Evolutionary conservation across 371 early-diverging fungal species (phyloP).

Genomic region (Nematocida ironsii): DNA sequence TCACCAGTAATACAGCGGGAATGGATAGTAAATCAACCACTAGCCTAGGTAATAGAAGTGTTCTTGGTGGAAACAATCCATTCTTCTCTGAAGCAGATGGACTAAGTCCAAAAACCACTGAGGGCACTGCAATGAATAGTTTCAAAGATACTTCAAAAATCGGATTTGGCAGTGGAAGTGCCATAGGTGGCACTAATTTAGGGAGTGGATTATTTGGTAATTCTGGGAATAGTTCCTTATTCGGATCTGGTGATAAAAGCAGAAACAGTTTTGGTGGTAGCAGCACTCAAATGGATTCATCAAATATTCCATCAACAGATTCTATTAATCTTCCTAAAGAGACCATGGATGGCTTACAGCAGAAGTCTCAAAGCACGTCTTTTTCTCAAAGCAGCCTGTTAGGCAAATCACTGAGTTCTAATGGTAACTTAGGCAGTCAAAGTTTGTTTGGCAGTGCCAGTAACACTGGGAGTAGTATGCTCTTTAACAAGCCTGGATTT

Average conservation of each 20-base stretch:
- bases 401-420: not conserved
- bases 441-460: no score
- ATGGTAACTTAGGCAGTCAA: not conserved
- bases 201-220: not conserved
- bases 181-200: not conserved
- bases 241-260: not conserved
- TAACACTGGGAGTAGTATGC: no score
- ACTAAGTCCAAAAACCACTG: not conserved
- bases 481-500: not conserved
- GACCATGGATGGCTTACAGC: not conserved
- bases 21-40: not conserved
- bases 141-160: not conserved
- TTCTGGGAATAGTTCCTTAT: not conserved
- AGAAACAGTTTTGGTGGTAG: not conserved
- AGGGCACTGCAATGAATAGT: not conserved
- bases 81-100: not conserved
- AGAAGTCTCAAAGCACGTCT: not conserved
- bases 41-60: not conserved
- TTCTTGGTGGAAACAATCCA: no score
- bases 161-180: not conserved
- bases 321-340: constrained; percentile 17
- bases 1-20: not conserved
- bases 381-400: not conserved
- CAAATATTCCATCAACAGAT: not conserved
- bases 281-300: not conserved